A percentile compares a stretch with the other conserved stretches of the same genome.
Evolutionary conservation across 108 stramenopile genomes (phyloP).

Genomic region (Pseudonitzschia delicatissima): DNA sequence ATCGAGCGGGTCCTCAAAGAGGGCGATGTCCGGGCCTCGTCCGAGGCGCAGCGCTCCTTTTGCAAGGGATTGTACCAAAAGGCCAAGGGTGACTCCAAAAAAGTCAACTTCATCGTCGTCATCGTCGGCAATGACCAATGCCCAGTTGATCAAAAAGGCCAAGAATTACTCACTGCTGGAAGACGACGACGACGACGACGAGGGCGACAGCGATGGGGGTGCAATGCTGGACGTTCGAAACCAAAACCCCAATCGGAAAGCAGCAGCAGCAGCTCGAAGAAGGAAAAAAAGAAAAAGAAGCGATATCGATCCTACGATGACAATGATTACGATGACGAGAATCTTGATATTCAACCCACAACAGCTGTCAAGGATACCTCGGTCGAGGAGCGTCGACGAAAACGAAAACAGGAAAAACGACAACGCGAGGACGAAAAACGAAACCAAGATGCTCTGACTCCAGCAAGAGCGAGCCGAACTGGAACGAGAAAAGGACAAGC

Average conservation of each 20-base stretch:
- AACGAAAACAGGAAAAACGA: slow-evolving; percentile 17
- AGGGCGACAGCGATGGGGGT: slow-evolving; percentile 1
- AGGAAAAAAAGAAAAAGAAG: slow-evolving; percentile 26
- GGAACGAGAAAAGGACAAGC: slow-evolving; percentile 79
- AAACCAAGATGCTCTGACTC: slow-evolving; percentile 42
- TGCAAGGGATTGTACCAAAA: slow-evolving; percentile 19
- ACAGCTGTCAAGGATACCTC: slow-evolving; percentile 5
- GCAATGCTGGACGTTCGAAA: background rate
- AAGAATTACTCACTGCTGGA: slow-evolving; percentile 28
- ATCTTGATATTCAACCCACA: slow-evolving; percentile 17
- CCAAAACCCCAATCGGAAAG: background rate
- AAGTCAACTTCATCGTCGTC: background rate
- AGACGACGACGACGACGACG: slow-evolving; percentile 24
- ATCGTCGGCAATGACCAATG: slow-evolving; percentile 30
- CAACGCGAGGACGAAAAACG: slow-evolving; percentile 7
- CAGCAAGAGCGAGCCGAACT: slow-evolving; percentile 65
- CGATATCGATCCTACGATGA: slow-evolving; percentile 13
- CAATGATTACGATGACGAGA: slow-evolving; percentile 23
- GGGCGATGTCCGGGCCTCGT: slow-evolving; percentile 44
- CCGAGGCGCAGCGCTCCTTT: slow-evolving; percentile 18
- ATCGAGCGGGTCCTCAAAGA: slow-evolving; percentile 53
- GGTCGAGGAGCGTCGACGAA: slow-evolving; percentile 26
- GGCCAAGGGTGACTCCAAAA: background rate
- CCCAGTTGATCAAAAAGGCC: slow-evolving; percentile 39
- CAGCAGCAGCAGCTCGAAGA: background rate